Base-by-base conservation (phyloP, 371 early-diverging fungal genomes). In the Saksenaea oblongispora region DNA sequence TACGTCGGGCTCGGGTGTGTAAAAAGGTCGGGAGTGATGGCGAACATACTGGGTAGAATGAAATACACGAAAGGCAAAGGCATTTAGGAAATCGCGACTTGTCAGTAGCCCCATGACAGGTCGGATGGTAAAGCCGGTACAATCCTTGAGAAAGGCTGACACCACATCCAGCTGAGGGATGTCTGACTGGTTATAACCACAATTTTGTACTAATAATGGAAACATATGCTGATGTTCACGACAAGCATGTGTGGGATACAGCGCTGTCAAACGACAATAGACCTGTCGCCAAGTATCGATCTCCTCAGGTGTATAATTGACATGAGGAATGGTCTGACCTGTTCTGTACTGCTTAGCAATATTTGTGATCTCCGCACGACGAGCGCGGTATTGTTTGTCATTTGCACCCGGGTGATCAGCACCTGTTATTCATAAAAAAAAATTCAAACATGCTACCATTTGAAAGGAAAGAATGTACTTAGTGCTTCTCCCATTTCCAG, bases 21-120 rank as follows among this genome's bases (percentile, higher is more conserved):
- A 98, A 55, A 91, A 80, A 5, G 98, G 98, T 58, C 83, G 82
- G 2, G 95, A 93, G 69, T 90, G 87, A 71, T 98, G 97, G 15
- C 97, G 91, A 69, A 97, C 95, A 73, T 98, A 98, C 82, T 98
- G 97, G 5, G 98, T 98, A 34, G 93, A 91, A 73, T 96, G 94
- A 83, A 98, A 97, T 5, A 98, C 97, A 56, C 98, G 87, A 86
- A 98, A 98, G 3, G 97, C 98, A 69, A 98, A 88, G 17, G 93
- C 93, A 71, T 97, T 97, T 66, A 98, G 75, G 75, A 98, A 98
- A 75, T 98, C 96, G 35, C 98, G 85, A 34, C 94, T 91, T n/a
- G 94, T 91, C 58, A 98, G 82, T 18, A 98, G 80, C 3, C 97
- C 98, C 94, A 94, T 96, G 57, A 96, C 96, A 11, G 98, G 97